Evolutionary conservation across 73 alveolate genomes (phyloP), one percentile per base, ranked within the genome.

Genomic region (Stentor roeselii): DNA sequence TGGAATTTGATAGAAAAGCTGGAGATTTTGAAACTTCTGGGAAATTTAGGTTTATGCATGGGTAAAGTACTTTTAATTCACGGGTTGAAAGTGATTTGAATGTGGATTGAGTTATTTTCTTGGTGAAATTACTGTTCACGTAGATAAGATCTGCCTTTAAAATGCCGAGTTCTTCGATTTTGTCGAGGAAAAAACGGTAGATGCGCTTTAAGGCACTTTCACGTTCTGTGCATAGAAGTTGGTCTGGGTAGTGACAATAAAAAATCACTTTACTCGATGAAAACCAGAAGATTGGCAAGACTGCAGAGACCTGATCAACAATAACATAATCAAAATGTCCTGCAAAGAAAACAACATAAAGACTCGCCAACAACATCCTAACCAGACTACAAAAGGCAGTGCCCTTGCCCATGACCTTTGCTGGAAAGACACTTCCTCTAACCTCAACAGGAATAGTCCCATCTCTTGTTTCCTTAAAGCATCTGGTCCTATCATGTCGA

Each of bases 161-260:
- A 90, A 94, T 84, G 3, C 96, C 86, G 27, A 94, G 60, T 87
- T 90, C 96, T 88, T 94, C 98, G 30, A 90, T 61, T 32, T 83
- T 84, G 80, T 94, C 97, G 75, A 94, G 59, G 78, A 95, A 77
- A 82, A 92, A 93, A 85, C 99, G 85, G 82, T 98, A 98, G n/a
- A 92, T 78, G 67, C 93, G 85, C 90, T 94, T 97, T 3, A 95
- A 40, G 32, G 89, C 60, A 4, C 96, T 87, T 59, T 85, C 82
- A 78, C 99, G 88, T 32, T 98, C 93, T 3, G 96, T 89, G 85
- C 98, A 96, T 36, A 98, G 93, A 38, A 97, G 94, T 89, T 95
- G 94, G 86, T 96, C 99, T 36, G 99, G 99, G 85, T 91, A 97
- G 82, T 97, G 99, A 83, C 99, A 96, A 88, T 98, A 98, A 89